Conservation (phyloP, 2,329 filamentous ascomycete species). For the Immersiporthe knoxdaviesiana region DNA sequence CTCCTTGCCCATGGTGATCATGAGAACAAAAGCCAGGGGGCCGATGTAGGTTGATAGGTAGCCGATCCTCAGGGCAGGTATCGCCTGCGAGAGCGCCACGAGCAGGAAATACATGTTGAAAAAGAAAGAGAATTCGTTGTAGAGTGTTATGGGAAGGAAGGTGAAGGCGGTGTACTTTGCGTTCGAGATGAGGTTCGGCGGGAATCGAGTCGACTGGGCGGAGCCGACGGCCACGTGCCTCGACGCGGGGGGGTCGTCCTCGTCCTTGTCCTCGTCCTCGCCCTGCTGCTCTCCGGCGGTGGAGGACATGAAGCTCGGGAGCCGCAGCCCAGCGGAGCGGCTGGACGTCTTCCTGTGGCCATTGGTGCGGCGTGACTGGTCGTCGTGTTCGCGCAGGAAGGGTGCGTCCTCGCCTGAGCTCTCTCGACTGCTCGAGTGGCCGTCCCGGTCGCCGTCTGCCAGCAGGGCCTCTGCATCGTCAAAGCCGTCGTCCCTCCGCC, state of each 20-base stretch:
- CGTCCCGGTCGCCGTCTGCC: constrained; percentile 60
- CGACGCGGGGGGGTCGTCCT: constrained; percentile 70
- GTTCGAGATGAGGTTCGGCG: constrained; percentile 90
- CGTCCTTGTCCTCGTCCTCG: constrained; percentile 52
- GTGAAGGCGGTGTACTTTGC: constrained; percentile 96
- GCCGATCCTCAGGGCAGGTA: constrained; percentile 86
- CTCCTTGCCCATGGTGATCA: constrained; percentile 93
- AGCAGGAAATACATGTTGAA: constrained; percentile 99
- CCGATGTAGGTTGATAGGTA: constrained; percentile 95
- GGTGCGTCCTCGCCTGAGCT: constrained; percentile 73
- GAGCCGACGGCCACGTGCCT: constrained; percentile 78
- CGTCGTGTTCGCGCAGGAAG: constrained; percentile 58
- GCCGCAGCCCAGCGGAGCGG: constrained; percentile 56
- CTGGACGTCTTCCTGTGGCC: constrained; percentile 47
- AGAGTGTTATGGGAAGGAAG: constrained; percentile 90
- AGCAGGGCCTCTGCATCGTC: constrained; percentile 71
- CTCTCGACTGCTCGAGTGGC: constrained; percentile 40
- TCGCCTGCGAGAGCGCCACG: constrained; percentile 90
- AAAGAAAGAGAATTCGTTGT: constrained; percentile 99
- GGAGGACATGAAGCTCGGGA: constrained; percentile 69
- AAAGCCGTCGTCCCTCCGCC: constrained; percentile 58
- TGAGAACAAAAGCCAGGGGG: constrained; percentile 86
- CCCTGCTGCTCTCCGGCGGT: constrained; percentile 45
- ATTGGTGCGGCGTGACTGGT: constrained; percentile 40
- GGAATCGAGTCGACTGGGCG: constrained; percentile 74